Conservation (phyloP, 2,329 filamentous ascomycete genomes). For the Leptographium wingfieldii region DNA sequence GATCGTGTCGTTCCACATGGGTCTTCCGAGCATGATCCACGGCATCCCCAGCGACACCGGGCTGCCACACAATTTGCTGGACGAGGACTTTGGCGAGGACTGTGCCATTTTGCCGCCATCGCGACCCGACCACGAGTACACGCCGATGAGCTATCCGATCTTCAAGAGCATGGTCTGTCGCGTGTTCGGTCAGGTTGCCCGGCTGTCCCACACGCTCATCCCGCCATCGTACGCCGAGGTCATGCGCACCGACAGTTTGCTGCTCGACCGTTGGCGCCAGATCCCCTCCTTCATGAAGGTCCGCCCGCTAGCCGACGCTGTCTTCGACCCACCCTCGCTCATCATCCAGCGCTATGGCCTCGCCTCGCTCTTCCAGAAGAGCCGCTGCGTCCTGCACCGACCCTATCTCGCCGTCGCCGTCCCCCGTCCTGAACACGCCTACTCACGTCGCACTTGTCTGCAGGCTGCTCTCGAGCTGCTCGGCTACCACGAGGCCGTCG, state of each 20-base stretch:
- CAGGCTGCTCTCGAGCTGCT: conserved; percentile 36
- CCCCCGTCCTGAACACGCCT: conserved; percentile 32
- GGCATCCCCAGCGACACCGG: conserved; percentile 50
- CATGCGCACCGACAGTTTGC: conserved; percentile 30
- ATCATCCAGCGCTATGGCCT: conserved; percentile 43
- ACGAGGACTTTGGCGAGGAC: conserved; percentile 51
- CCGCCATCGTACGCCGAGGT: conserved; percentile 36
- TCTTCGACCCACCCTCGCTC: conserved; percentile 32
- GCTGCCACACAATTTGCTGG: conserved; percentile 48
- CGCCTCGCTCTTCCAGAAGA: conserved; percentile 39
- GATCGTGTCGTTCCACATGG: conserved; percentile 54
- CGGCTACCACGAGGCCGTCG: conserved; percentile 32
- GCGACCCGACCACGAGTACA: conserved; percentile 46
- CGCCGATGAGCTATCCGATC: conserved; percentile 42
- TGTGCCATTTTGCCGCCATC: conserved; percentile 40
- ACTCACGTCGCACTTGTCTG: conserved; percentile 38
- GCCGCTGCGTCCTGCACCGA: conserved; percentile 42
- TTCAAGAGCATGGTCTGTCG: conserved; percentile 34
- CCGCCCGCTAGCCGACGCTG: conserved; percentile 32
- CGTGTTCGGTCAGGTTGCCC: conserved; percentile 37
- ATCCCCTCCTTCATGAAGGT: conserved; percentile 37
- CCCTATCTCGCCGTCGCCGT: conserved; percentile 34
- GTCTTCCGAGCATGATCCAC: conserved; percentile 53
- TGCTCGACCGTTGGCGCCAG: conserved; percentile 31
- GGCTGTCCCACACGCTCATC: conserved; percentile 34